Evolutionary conservation across 768 basidiomycete species (phyloP).

Genomic region (Lactarius quietus): DNA sequence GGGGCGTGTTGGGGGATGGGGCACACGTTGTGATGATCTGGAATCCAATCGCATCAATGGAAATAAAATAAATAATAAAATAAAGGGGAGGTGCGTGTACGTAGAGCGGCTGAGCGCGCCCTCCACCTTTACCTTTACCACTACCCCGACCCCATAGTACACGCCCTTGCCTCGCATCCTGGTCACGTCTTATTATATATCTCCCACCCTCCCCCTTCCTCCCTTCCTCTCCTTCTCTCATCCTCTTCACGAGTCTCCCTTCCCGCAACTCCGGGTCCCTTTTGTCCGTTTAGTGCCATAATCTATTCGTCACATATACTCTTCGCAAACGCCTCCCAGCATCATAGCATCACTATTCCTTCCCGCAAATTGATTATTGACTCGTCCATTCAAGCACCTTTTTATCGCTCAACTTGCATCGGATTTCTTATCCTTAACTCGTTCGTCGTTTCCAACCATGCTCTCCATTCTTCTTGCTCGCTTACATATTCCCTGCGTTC

Average conservation of each 20-base stretch:
- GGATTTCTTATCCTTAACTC: slow-evolving; percentile 52
- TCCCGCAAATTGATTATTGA: slow-evolving; percentile 47
- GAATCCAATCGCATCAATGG: not conserved
- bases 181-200: slow-evolving; percentile 19
- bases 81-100: too few relatives aligned
- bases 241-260: slow-evolving; percentile 20
- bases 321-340: slow-evolving; percentile 32
- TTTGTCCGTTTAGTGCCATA: slow-evolving; percentile 32
- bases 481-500: slow-evolving; percentile 21
- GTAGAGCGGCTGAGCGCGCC: not conserved
- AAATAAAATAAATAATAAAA: not conserved
- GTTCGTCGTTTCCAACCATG: slow-evolving; percentile 29
- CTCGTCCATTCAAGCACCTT: slow-evolving; percentile 42
- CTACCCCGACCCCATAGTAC: slow-evolving; percentile 37
- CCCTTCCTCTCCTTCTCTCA: slow-evolving; percentile 11
- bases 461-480: slow-evolving; percentile 29
- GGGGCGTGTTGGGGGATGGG: slow-evolving; percentile 15
- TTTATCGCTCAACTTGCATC: slow-evolving; percentile 48
- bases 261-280: slow-evolving; percentile 26
- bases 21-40: slow-evolving; percentile 64
- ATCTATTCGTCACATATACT: slow-evolving; percentile 26
- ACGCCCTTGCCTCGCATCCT: slow-evolving; percentile 23
- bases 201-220: not conserved
- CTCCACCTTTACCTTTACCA: slow-evolving; percentile 54
- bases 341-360: slow-evolving; percentile 39